Percentiles rank a stretch among this genome's conserved stretches.
Evolutionary conservation across 2,329 filamentous ascomycete genomes (phyloP).

Genomic region (Cladosporium sp.): DNA sequence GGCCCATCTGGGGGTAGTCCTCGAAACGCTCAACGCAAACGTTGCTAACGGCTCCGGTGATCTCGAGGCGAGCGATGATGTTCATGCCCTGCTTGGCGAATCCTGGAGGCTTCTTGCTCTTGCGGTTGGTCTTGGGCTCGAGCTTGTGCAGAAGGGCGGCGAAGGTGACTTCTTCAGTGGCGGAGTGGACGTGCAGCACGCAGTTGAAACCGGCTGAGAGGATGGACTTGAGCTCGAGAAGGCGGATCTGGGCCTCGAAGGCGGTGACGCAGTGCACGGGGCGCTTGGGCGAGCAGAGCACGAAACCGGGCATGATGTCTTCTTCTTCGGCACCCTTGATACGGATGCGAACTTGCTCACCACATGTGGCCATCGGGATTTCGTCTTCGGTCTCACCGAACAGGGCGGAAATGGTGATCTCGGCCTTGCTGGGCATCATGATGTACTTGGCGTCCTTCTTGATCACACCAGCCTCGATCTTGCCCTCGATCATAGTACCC

Average conservation of each 20-base stretch:
- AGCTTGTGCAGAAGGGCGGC: constrained; percentile 84
- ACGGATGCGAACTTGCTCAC: constrained; percentile 90
- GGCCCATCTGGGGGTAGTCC: constrained; percentile 90
- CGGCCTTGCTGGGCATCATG: constrained; percentile 94
- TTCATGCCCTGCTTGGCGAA: constrained; percentile 80
- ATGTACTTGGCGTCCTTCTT: constrained; percentile 84
- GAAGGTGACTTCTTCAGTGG: constrained; percentile 97
- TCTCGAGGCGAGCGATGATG: constrained; percentile 89
- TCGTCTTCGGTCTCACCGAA: constrained; percentile 98
- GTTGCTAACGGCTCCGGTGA: constrained; percentile 73
- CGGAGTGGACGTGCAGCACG: constrained; percentile 94
- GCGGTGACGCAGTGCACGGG: constrained; percentile 84
- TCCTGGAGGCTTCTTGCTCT: constrained; percentile 88
- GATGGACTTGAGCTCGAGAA: constrained; percentile 92
- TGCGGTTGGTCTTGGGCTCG: constrained; percentile 89
- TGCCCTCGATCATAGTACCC: constrained; percentile 96
- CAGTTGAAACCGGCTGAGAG: constrained; percentile 95
- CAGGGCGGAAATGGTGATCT: constrained; percentile 76
- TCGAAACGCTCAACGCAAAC: constrained; percentile 95
- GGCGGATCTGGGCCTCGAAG: constrained; percentile 96
- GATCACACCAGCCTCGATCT: constrained; percentile 90
- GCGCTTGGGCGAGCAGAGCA: constrained; percentile 91
- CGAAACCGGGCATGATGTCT: constrained; percentile 92
- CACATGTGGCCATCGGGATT: constrained; percentile 75
- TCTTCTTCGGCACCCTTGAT: constrained; percentile 96